Percentiles rank a stretch among this genome's conserved stretches.
phyloP scores from a whole-genome alignment of 768 basidiomycete species.

The Tulasnella sp. region DNA sequence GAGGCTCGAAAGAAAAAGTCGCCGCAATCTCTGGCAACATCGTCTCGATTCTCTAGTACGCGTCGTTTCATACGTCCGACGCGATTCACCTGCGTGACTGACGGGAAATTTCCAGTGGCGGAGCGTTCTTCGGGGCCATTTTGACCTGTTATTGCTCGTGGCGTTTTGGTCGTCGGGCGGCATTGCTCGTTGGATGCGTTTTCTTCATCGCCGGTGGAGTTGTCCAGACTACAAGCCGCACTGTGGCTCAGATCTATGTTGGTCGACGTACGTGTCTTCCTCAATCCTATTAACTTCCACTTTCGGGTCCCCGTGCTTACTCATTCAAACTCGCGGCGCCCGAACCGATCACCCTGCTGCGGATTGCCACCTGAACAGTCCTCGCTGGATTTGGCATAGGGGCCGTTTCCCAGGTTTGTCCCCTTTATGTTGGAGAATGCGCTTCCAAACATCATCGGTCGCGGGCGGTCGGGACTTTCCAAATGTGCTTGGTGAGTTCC shows the following conservation, averaged over 20 bases:
- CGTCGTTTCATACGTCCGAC: not conserved
- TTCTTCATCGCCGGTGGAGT: slow-evolving; percentile 12
- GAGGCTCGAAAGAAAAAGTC: not conserved
- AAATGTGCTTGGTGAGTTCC: slow-evolving; percentile 11
- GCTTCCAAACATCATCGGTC: slow-evolving; percentile 12
- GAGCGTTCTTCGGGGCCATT: slow-evolving; percentile 15
- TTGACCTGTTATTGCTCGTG: slow-evolving; percentile 3
- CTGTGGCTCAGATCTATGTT: slow-evolving; percentile 2
- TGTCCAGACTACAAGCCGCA: slow-evolving; percentile 1
- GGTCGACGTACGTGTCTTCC: slow-evolving; percentile 5
- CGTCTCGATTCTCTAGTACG: slow-evolving; percentile 18
- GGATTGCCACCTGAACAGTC: not conserved
- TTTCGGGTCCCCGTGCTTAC: not conserved
- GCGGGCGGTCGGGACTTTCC: slow-evolving; percentile 10
- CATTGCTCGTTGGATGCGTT: slow-evolving; percentile 8
- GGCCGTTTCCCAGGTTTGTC: slow-evolving; percentile 16
- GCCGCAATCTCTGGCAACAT: slow-evolving; percentile 10
- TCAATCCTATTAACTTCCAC: not conserved
- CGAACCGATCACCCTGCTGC: not conserved
- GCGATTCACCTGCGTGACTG: not conserved
- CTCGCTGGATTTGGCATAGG: slow-evolving; percentile 16
- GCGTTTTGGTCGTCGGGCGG: slow-evolving; percentile 4
- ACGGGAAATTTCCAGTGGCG: not conserved
- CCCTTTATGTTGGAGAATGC: slow-evolving; percentile 15
- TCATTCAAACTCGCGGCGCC: not conserved